These are phyloP conservation scores for Hypericum perforatum DNA, from an alignment of 345 rosid genomes.

Conservation along the genomic window DNA sequence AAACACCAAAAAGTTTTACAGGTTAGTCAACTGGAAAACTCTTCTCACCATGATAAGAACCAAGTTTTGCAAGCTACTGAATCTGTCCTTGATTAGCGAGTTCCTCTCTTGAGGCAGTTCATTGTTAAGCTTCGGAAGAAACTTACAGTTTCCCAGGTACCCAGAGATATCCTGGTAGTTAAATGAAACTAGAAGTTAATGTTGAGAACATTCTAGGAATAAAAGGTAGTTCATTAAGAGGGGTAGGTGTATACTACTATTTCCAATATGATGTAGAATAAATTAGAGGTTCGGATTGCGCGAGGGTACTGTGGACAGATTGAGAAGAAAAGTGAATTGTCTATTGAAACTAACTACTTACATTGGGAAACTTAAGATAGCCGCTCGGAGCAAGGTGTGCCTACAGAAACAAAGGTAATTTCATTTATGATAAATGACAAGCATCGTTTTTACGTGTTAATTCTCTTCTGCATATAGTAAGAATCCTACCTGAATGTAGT, in stretches of 20 bases:
- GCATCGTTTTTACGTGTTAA: too few species aligned
- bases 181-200: neutral
- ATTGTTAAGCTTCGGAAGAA: slow-evolving; percentile 77
- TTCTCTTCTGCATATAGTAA: neutral
- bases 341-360: slow-evolving; percentile 22
- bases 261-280: too few species aligned
- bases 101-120: slow-evolving; percentile 57
- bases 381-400: slow-evolving; percentile 80
- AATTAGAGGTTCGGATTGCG: too few species aligned
- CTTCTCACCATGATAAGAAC: slow-evolving; percentile 78
- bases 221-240: neutral
- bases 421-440: neutral
- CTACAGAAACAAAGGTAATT: slow-evolving; percentile 26
- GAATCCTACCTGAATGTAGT: slow-evolving; percentile 61
- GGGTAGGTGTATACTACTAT: too few species aligned
- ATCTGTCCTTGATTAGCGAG: slow-evolving; percentile 55
- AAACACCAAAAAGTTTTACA: neutral
- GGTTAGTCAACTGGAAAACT: too few species aligned
- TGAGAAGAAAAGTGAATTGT: neutral
- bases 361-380: slow-evolving; percentile 64
- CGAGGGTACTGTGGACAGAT: neutral
- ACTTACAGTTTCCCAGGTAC: slow-evolving; percentile 56
- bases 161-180: slow-evolving; percentile 32
- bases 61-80: slow-evolving; percentile 61
- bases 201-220: neutral